Percentiles rank a stretch among this genome's conserved stretches.
Conservation (phyloP, 2,329 filamentous ascomycete genomes). For the Phoma sp. region DNA sequence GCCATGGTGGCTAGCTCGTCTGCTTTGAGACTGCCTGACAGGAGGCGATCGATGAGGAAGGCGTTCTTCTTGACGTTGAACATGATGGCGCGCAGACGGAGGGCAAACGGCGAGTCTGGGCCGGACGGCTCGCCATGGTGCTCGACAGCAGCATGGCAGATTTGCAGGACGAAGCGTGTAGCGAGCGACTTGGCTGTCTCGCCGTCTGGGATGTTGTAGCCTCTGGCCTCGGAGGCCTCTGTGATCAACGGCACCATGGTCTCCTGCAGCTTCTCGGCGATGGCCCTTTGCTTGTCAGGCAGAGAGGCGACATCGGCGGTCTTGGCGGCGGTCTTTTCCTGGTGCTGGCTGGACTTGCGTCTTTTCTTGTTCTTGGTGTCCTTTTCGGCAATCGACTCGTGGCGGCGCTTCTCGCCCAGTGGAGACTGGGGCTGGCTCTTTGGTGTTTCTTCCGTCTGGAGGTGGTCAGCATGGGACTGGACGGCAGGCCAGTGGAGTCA, state of each 20-base stretch:
- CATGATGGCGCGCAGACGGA: constrained; percentile 75
- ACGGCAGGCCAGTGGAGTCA: too few species aligned
- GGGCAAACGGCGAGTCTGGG: constrained; percentile 58
- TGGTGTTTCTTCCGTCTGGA: constrained; percentile 26
- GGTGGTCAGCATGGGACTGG: constrained; percentile 11
- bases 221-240: constrained; percentile 69
- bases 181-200: constrained; percentile 69
- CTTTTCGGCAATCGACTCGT: constrained; percentile 42
- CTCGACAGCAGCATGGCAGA: constrained; percentile 73
- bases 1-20: constrained; percentile 86
- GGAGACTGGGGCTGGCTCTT: constrained; percentile 45
- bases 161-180: constrained; percentile 74
- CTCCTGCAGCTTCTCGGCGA: constrained; percentile 74
- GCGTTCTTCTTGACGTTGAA: constrained; percentile 91
- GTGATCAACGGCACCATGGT: constrained; percentile 71
- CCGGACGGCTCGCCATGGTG: constrained; percentile 59
- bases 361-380: constrained; percentile 43
- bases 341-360: constrained; percentile 45
- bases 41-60: constrained; percentile 75
- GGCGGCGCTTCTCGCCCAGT: constrained; percentile 46
- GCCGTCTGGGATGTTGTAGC: constrained; percentile 68
- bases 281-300: constrained; percentile 70
- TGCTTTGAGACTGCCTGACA: constrained; percentile 75
- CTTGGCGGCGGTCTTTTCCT: constrained; percentile 29
- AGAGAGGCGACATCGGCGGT: constrained; percentile 46